Evolutionary conservation across 768 basidiomycete genomes (phyloP), one percentile per base, ranked within the genome.

Genomic region (Sporobolomyces phaffii): DNA sequence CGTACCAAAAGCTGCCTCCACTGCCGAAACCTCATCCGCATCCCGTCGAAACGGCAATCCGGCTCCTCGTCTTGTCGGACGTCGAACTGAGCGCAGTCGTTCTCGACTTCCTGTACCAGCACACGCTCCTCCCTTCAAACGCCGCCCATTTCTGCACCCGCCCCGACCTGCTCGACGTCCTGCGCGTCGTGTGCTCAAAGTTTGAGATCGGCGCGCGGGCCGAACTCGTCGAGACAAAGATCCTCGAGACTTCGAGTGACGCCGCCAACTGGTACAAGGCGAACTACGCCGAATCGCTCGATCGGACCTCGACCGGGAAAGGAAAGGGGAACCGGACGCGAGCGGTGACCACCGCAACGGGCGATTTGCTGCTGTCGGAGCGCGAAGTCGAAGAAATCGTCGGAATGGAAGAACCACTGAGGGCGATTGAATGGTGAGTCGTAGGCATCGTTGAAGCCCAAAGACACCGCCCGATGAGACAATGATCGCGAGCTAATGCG

Each of bases 351-450:
- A 50, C 5, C 17, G 33, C 49, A 43, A 48, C n/a, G 48, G 36
- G 22, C 24, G 52, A 62, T 2, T 2, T 20, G 22, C 26, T 57
- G 41, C 11, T 61, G 31, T 36, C 56, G 50, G 31, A 34, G 24
- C 57, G 33, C 1, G 62, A 70, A 54, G 18, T 62, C 34, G 38
- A 33, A 0, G 40, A 38, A 43, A 44, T 71, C 18, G 14, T 71
- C 17, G 2, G 2, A 2, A 22, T 65, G 5, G 9, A 44, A 0
- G 73, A 72, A 29, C 59, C 70, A 1, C 40, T 22, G 1, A 49
- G 73, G 0, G 47, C 60, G 0, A 28, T 72, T 18, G 11, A 59
- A 0, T 80, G 79, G 79, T 79, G 56, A 65, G 78, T 74, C 24
- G 8, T 1, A 10, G 43, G 7, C 13, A 44, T n/a, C n/a, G n/a